phyloP scores from a whole-genome alignment of 345 rosid species.

The Melaleuca quinquenervia region DNA sequence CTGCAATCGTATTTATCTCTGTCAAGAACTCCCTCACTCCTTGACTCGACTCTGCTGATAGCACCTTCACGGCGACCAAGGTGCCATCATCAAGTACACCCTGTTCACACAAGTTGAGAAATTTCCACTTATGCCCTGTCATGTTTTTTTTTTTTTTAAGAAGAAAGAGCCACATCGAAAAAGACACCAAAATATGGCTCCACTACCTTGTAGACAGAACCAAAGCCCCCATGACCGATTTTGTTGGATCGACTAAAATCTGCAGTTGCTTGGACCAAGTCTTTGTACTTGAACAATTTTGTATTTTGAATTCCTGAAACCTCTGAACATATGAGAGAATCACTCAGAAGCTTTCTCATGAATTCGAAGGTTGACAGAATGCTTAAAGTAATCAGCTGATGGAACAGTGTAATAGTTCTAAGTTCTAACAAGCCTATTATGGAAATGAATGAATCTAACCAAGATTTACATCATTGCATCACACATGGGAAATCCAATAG shows the following conservation, averaged over 20 bases:
- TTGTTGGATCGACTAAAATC: conserved; percentile 39
- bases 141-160: too few relatives aligned
- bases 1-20: conserved; percentile 47
- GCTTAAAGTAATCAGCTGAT: background rate
- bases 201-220: conserved; percentile 65
- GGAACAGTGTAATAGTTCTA: background rate
- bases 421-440: background rate
- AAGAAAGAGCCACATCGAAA: background rate
- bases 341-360: background rate
- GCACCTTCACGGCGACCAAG: conserved; percentile 44
- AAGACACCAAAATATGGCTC: background rate
- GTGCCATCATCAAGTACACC: conserved; percentile 49
- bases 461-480: background rate
- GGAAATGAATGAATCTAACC: background rate
- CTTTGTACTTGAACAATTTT: conserved; percentile 27
- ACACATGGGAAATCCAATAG: background rate
- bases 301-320: conserved; percentile 22
- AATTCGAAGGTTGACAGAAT: background rate
- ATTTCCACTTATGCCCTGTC: background rate
- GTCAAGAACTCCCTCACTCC: conserved; percentile 57
- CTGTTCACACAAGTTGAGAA: conserved; percentile 13
- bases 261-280: conserved; percentile 39
- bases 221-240: conserved; percentile 71
- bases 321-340: conserved; percentile 19
- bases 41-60: conserved; percentile 53